Evolutionary conservation across 1,284 basidiomycete genomes (phyloP).

Genomic region (Phylloboletellus chloephorus): DNA sequence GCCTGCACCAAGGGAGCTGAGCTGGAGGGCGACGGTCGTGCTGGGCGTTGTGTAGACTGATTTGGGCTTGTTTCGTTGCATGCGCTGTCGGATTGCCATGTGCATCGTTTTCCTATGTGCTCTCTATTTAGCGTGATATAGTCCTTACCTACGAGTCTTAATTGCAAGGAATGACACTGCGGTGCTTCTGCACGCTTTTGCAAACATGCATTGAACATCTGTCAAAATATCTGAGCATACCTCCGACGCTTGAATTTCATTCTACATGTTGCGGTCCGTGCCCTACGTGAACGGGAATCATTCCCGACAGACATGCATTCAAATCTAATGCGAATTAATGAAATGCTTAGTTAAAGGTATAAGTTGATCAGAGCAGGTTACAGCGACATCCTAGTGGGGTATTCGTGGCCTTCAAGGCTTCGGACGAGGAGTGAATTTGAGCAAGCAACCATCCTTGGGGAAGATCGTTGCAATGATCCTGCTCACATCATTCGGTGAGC

Average conservation of each 20-base stretch:
- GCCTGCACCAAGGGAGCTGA: constrained; percentile 44
- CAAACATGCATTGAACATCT: too few relatives aligned
- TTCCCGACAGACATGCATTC: not conserved
- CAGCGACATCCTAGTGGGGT: not conserved
- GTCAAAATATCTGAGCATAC: too few relatives aligned
- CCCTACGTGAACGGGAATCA: not conserved
- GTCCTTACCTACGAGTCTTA: too few relatives aligned
- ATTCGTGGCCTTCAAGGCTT: constrained; percentile 15
- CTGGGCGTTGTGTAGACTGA: constrained; percentile 57
- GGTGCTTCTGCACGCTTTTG: too few relatives aligned
- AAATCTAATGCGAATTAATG: constrained; percentile 15
- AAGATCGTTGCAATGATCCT: constrained; percentile 92
- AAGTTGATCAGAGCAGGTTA: not conserved
- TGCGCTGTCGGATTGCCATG: too few relatives aligned
- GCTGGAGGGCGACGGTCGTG: constrained; percentile 69
- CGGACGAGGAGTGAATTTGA: constrained; percentile 67
- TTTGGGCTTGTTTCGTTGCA: not conserved
- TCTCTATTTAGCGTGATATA: constrained; percentile 1
- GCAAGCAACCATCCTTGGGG: constrained; percentile 86
- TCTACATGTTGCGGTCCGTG: too few relatives aligned
- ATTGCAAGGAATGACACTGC: too few relatives aligned
- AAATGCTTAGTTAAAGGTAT: constrained; percentile 9
- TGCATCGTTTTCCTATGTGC: not conserved
- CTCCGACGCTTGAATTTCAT: not conserved
- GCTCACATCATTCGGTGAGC: constrained; percentile 6